Conservation (phyloP, 202 grass and related monocot genomes). For the Elaeis oleifera region DNA sequence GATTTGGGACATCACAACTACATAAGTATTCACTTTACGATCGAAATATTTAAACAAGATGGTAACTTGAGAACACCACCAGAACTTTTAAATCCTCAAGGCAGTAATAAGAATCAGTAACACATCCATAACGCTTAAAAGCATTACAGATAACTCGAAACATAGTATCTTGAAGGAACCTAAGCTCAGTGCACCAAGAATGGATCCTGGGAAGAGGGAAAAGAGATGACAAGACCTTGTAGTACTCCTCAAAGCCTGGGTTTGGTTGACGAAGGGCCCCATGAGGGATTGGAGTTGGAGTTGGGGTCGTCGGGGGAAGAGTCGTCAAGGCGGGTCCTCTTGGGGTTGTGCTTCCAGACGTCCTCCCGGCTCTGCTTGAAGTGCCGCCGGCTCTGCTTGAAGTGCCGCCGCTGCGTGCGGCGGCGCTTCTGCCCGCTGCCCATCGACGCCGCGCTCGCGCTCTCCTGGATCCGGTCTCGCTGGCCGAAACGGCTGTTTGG, state of each 20-base stretch:
- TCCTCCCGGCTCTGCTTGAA: slow-evolving; percentile 89
- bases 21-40: too few species aligned
- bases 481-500: too few species aligned
- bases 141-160: too few species aligned
- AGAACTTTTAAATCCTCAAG: too few species aligned
- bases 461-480: too few species aligned
- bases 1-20: too few species aligned
- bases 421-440: slow-evolving; percentile 86
- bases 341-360: slow-evolving; percentile 76
- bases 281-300: slow-evolving; percentile 33
- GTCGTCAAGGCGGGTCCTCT: slow-evolving; percentile 30
- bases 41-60: too few species aligned
- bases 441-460: slow-evolving; percentile 15
- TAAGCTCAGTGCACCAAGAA: not conserved
- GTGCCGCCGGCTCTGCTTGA: slow-evolving; percentile 81
- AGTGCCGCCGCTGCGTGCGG: slow-evolving; percentile 91
- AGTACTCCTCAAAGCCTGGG: slow-evolving; percentile 75
- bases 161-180: too few species aligned
- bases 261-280: slow-evolving; percentile 84
- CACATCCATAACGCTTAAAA: too few species aligned
- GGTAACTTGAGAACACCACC: too few species aligned
- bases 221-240: slow-evolving; percentile 44
- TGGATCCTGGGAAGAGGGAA: not conserved
- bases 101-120: too few species aligned
- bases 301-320: not conserved